Base-by-base conservation (phyloP, 139 green algal species). In the Coelastrella sp. region DNA sequence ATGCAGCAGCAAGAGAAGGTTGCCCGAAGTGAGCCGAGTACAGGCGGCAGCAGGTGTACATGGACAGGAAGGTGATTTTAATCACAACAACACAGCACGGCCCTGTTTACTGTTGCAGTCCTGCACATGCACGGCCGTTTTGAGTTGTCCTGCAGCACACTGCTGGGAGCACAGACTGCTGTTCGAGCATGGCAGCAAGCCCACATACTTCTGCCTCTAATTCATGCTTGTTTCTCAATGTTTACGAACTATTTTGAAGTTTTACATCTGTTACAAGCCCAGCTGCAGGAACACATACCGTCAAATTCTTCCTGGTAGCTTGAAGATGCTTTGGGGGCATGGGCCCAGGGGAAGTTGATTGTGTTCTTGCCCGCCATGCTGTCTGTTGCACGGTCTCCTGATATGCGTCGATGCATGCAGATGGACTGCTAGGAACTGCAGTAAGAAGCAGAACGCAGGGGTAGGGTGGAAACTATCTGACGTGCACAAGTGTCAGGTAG, bases 251-350 rank as follows among this genome's bases (percentile, higher is more conserved):
- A n/a, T 3, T 84, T 5, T 54, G 79, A 54, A 71, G 57, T 54
- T 16, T 2, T 8, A 10, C 54, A 85, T n/a, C 54, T 60, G 58
- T 56, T 14, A 13, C 6, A 54, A 71, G 19, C 16, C 19, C 54
- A 58, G 17, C 17, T 85, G 79, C 79, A 56, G 58, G 16, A 56
- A n/a, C 54, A 22, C 32, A n/a, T 66, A 77, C 81, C 83, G 68
- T 88, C 83, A 4, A 88, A 57, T n/a, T 88, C 83, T 57, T 88
- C 83, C 7, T 71, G 19, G 74, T 88, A 88, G 83, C 68, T 80
- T 20, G 83, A 19, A 16, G 22, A 13, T 83, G 77, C 47, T 68
- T 64, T 64, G 8, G 14, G 77, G n/a, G 54, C 23, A 54, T 83
- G 11, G 7, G 32, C 7, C 47, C 47, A 65, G 77, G 77, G 77